phyloP scores from a whole-genome alignment of 441 rosid species.

The Aleurites moluccanus region DNA sequence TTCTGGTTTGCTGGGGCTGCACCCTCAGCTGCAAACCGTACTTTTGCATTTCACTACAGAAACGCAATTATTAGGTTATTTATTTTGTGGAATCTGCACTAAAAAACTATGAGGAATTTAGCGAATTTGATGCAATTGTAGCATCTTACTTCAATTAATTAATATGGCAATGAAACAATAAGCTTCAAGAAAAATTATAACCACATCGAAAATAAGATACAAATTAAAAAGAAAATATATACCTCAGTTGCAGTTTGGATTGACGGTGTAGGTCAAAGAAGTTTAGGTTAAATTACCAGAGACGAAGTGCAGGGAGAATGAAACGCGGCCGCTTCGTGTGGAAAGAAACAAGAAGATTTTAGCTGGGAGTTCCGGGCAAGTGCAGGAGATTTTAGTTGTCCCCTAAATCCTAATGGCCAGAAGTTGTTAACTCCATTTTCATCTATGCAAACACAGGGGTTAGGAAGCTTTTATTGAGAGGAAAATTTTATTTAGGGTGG shows the following conservation, averaged over 20 bases:
- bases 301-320: background rate
- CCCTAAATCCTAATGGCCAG: no score
- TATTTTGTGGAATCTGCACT: background rate
- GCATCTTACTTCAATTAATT: background rate
- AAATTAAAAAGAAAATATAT: no score
- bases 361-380: no score
- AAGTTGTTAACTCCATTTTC: no score
- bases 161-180: background rate
- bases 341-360: background rate
- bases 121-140: background rate
- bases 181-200: background rate
- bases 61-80: background rate
- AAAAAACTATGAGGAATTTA: background rate
- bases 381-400: no score
- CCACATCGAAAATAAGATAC: background rate
- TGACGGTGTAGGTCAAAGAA: background rate
- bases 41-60: constrained; percentile 52
- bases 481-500: no score
- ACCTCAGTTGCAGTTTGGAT: background rate
- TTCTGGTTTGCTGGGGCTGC: constrained; percentile 54
- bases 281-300: background rate
- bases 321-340: background rate
- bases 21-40: constrained; percentile 84
- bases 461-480: no score
- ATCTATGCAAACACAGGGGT: no score